Conservation (phyloP, 495 filamentous ascomycete species). For the Patellaria atrata region DNA sequence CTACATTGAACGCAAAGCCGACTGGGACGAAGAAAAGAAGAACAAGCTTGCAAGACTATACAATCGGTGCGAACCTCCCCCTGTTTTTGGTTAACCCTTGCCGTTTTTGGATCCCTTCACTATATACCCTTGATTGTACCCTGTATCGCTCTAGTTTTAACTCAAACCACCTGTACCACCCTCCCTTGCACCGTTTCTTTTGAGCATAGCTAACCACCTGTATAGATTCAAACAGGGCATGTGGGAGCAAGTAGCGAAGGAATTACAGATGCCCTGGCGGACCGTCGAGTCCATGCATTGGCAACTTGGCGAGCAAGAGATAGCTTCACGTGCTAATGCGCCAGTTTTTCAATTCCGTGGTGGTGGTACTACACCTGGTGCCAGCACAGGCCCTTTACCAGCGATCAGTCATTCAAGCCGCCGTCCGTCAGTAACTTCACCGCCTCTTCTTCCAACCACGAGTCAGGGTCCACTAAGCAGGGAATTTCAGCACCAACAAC, state of each 20-base stretch:
- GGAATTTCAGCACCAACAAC: too few relatives aligned
- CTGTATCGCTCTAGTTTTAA: too few relatives aligned
- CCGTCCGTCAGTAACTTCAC: too few relatives aligned
- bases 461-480: too few relatives aligned
- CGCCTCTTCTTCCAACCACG: too few relatives aligned
- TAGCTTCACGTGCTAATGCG: conserved; percentile 44
- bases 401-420: too few relatives aligned
- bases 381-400: too few relatives aligned
- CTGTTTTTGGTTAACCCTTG: conserved; percentile 1
- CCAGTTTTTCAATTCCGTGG: conserved; percentile 28
- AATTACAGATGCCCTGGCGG: conserved; percentile 94
- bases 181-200: too few relatives aligned
- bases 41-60: conserved; percentile 90
- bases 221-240: conserved; percentile 88
- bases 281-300: conserved; percentile 97
- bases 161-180: too few relatives aligned
- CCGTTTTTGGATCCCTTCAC: too few relatives aligned
- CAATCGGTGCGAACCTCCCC: conserved; percentile 56
- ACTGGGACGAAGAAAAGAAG: conserved; percentile 96
- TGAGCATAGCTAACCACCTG: conserved; percentile 4
- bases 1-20: conserved; percentile 75
- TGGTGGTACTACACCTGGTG: too few relatives aligned
- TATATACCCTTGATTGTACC: too few relatives aligned
- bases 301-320: conserved; percentile 85
- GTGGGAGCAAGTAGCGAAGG: conserved; percentile 86